Base-by-base conservation (phyloP, 1,284 basidiomycete species). In the Ceratorhiza oryzae-sativae region DNA sequence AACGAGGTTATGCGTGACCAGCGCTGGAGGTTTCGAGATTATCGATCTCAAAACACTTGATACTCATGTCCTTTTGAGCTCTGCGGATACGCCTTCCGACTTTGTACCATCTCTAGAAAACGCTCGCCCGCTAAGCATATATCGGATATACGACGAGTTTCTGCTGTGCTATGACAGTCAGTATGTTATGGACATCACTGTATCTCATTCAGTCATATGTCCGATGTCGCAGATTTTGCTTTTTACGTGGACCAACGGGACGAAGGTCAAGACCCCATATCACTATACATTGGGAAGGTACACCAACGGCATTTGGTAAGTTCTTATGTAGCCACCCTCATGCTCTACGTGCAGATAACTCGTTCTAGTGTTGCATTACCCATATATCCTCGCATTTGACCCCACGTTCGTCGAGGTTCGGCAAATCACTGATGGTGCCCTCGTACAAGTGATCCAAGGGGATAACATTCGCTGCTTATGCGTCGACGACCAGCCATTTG, bases 161-260 rank as follows among this genome's bases (percentile, higher is more conserved):
- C 81, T 99, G 73, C 82, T 99, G 48, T 99, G 97, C 80, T 99
- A 99, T 82, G 96, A 98, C 81, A 94, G 94, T 27, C 4, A 27
- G 6, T 27, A 0, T 20, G 45, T 73, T n/a, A 41, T 9, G 23
- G 25, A 8, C 1, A 3, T 2, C 6, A 18, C 18, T 23, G 10
- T 9, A 3, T 4, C 5, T 6, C 9, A 18, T 15, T 5, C 3
- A 8, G 32, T 49, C 12, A 51, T 48, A 25, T 4, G 61, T 2
- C 8, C 36, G 1, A 23, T 5, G 13, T n/a, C 23, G 13, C 78
- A 95, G 97, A 98, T 82, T 98, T 98, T 79, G 97, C 97, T 0
- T 98, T 99, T 79, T 98, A 98, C 81, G 95, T 99, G 77, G 97
- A 98, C 82, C 95, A 94, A 84, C 97, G 91, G 97, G 97, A 12